A percentile compares a stretch with the other conserved stretches of the same genome.
phyloP scores from a whole-genome alignment of 805 yeast genomes.

The Isabelozyma rhagii region DNA sequence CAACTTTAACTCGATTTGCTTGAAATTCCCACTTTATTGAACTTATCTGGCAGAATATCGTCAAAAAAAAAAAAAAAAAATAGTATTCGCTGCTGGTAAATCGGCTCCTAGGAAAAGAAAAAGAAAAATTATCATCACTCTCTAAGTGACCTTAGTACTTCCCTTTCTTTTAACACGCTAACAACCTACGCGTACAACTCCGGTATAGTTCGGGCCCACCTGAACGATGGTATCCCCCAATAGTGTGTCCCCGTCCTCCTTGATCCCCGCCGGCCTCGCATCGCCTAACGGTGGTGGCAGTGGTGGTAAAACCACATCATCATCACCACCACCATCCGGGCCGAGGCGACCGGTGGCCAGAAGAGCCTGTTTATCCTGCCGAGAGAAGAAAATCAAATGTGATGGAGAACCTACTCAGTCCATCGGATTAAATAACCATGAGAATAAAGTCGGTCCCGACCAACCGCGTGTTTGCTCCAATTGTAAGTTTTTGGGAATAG shows the following conservation, averaged over 20 bases:
- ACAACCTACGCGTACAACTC: neutral
- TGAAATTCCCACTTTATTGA: no score
- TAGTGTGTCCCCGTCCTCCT: neutral
- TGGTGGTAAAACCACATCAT: neutral
- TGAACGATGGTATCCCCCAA: neutral
- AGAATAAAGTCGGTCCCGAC: slow-evolving; percentile 14
- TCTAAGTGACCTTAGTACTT: no score
- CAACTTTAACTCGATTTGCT: no score
- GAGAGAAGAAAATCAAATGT: slow-evolving; percentile 64
- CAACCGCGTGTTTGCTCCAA: slow-evolving; percentile 42
- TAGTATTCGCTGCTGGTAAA: no score
- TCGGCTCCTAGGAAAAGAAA: no score
- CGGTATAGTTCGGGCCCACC: neutral
- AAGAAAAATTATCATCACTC: no score
- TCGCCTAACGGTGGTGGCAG: neutral
- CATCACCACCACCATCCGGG: neutral
- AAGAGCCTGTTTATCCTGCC: slow-evolving; percentile 60
- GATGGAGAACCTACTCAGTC: slow-evolving; percentile 49
- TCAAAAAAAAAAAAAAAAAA: no score
- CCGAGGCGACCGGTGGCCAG: slow-evolving; percentile 50
- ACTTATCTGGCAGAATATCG: no score
- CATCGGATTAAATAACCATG: slow-evolving; percentile 9
- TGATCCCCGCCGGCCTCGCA: neutral
- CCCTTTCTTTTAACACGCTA: no score
- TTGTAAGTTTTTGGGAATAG: slow-evolving; percentile 42